These are phyloP conservation scores for Hemileccinum rubropunctum DNA, from an alignment of 768 basidiomycete species.

Conservation along the genomic window DNA sequence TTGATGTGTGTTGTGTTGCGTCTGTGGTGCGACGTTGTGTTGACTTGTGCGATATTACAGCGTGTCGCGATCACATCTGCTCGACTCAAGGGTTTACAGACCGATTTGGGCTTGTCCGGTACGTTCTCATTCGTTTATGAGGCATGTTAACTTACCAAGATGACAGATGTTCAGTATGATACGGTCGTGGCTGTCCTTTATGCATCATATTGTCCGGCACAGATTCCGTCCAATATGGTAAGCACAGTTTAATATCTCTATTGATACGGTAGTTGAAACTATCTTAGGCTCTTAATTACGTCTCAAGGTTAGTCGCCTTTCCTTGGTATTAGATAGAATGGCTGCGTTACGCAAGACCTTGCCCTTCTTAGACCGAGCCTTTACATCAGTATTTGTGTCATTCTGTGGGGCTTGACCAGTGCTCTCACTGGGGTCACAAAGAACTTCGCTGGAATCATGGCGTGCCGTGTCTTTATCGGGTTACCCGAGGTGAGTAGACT, in stretches of 20 bases:
- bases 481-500: slow-evolving; percentile 46
- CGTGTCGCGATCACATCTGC: slow-evolving; percentile 51
- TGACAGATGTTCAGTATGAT: slow-evolving; percentile 51
- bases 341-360: not conserved
- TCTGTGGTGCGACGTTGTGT: not conserved
- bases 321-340: not conserved
- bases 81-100: slow-evolving; percentile 47
- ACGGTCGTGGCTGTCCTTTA: slow-evolving; percentile 56
- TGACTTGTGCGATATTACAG: slow-evolving; percentile 24
- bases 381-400: slow-evolving; percentile 60
- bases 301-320: slow-evolving; percentile 39
- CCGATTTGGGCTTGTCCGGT: slow-evolving; percentile 48
- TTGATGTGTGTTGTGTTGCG: slow-evolving; percentile 45
- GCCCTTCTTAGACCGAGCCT: slow-evolving; percentile 47
- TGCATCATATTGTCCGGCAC: slow-evolving; percentile 63
- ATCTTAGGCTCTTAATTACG: slow-evolving; percentile 50
- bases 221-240: slow-evolving; percentile 33
- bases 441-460: slow-evolving; percentile 54
- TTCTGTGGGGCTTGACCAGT: slow-evolving; percentile 64
- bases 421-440: slow-evolving; percentile 59
- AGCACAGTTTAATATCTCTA: not conserved
- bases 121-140: not conserved
- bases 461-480: slow-evolving; percentile 60
- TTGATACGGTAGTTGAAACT: not conserved
- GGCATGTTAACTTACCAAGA: not conserved